These are phyloP conservation scores for Sporothrix brasiliensis DNA, from an alignment of 2,329 filamentous ascomycete species.

Conservation along the genomic window DNA sequence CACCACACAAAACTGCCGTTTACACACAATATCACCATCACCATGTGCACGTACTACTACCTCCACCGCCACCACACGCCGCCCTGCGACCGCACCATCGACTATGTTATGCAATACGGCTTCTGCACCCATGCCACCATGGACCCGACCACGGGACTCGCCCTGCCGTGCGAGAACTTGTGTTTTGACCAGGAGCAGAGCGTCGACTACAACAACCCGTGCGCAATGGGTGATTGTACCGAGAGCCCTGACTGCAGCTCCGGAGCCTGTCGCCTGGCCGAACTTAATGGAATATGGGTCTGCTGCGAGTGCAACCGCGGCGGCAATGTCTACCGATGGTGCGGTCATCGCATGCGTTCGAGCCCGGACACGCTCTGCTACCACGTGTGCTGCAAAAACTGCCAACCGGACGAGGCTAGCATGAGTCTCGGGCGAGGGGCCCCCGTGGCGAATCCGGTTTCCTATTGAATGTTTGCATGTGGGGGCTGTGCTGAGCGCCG, in stretches of 20 bases:
- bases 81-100: constrained; percentile 32
- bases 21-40: not conserved
- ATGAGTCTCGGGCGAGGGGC: not conserved
- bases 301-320: constrained; percentile 55
- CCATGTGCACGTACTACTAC: constrained; percentile 57
- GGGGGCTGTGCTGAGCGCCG: not conserved
- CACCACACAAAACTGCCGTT: not conserved
- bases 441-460: constrained; percentile 10
- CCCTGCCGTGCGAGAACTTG: constrained; percentile 41
- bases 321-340: constrained; percentile 52
- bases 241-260: constrained; percentile 51
- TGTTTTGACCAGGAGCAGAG: constrained; percentile 42
- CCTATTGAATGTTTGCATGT: not conserved
- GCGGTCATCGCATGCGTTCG: constrained; percentile 50
- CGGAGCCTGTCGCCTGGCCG: constrained; percentile 53
- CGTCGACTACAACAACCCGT: constrained; percentile 49
- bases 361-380: constrained; percentile 57
- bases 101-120: constrained; percentile 36
- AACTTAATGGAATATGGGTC: constrained; percentile 53
- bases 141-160: constrained; percentile 31
- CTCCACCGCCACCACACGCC: constrained; percentile 53
- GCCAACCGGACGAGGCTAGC: constrained; percentile 43
- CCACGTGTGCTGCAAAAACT: constrained; percentile 53
- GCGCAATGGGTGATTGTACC: constrained; percentile 51
- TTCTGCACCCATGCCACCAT: constrained; percentile 34